Base-by-base conservation (phyloP, 2,329 filamentous ascomycete genomes). In the Colletotrichum coccodes region DNA sequence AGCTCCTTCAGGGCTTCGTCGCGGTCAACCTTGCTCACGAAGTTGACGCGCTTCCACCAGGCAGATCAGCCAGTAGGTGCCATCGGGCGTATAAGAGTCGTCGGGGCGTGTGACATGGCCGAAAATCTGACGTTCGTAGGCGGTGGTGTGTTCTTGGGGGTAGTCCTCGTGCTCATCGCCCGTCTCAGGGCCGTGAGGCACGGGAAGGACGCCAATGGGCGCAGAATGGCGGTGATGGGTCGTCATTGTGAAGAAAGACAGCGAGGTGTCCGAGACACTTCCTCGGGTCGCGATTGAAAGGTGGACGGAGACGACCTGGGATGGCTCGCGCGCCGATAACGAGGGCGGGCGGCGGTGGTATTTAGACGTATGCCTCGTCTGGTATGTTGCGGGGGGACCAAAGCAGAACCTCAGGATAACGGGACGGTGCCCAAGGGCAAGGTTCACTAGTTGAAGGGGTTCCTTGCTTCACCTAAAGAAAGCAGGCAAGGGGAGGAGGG, bases 61-160 rank as follows among this genome's bases (percentile, higher is more conserved):
- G 90, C 74, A 98, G 84, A 78, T 98, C 95, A 38, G 95, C 95
- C 95, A 98, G 87, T 98, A 98, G 72, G 89, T 87, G 70, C 95
- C 95, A 23, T 95, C 89, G 63, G 87, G 81, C 64, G 92, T 93
- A 82, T 95, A 98, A 71, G 90, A 92, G 82, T 98, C 95, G 76
- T 97, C 93, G 3, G 95, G 95, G 63, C 93, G 92, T 64, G 97
- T 92, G 66, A 98, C 84, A 73, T 91, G 89, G 75, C 92, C 87
- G 83, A 98, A 97, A 74, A 90, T 88, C 77, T 84, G 82, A 71
- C 82, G 85, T 79, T 89, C 87, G 69, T 84, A 77, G 58, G 85
- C 85, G 57, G 81, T 79, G 64, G 82, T 83, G 71, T 80, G 81
- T 68, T 78, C 78, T 64, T 75, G 72, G 60, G 79, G 84, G 73